Conservation (phyloP, 2,329 filamentous ascomycete genomes). For the Fusarium agapanthi region DNA sequence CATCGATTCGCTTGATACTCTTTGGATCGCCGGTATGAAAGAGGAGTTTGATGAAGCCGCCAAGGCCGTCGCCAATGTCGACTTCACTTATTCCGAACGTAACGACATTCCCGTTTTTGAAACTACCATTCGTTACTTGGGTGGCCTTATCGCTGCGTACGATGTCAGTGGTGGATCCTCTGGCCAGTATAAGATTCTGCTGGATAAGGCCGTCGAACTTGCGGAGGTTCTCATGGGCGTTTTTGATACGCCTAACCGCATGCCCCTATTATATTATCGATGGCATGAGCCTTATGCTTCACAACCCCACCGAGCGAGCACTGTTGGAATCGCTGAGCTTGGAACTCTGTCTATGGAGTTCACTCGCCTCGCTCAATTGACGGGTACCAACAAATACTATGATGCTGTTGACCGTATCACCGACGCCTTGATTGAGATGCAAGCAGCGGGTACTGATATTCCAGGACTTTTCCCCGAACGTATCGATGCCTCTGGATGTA, state of each 20-base stretch:
- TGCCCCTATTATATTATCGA: conserved; percentile 83
- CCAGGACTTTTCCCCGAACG: conserved; percentile 83
- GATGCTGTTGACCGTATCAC: conserved; percentile 90
- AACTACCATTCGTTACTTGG: conserved; percentile 90
- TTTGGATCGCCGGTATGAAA: conserved; percentile 86
- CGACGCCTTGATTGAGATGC: conserved; percentile 77
- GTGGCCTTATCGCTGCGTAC: conserved; percentile 85
- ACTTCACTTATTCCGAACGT: conserved; percentile 78
- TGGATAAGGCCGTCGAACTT: conserved; percentile 81
- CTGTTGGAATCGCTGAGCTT: conserved; percentile 73
- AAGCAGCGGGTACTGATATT: conserved; percentile 73
- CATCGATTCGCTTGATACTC: conserved; percentile 82
- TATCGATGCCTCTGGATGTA: conserved; percentile 83
- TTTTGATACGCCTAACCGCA: conserved; percentile 93
- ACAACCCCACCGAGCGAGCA: conserved; percentile 69
- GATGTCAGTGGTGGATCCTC: conserved; percentile 76
- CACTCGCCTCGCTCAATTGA: conserved; percentile 86
- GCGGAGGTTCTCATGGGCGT: conserved; percentile 82
- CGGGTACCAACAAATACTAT: conserved; percentile 83
- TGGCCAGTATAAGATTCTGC: conserved; percentile 69
- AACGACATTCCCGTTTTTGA: conserved; percentile 88
- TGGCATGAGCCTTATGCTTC: conserved; percentile 75
- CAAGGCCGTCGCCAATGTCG: conserved; percentile 73
- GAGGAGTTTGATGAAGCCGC: conserved; percentile 84
- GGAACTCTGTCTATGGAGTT: conserved; percentile 89